phyloP scores from a whole-genome alignment of 176 grass and related monocot genomes.

The Juncus inflexus region DNA sequence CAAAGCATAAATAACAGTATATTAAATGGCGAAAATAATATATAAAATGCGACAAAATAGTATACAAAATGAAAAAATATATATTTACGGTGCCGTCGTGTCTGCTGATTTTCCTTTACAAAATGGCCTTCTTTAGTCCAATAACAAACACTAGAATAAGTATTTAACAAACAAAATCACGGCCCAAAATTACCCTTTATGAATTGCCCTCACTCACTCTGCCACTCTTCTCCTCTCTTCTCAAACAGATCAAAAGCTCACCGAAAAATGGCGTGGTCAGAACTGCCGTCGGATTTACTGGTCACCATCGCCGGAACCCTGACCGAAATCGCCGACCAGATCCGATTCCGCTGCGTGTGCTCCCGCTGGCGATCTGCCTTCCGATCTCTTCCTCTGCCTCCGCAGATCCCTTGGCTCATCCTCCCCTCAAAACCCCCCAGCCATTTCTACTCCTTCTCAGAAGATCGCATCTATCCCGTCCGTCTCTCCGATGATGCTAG shows the following conservation, averaged over 20 bases:
- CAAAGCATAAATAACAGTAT: too few species aligned
- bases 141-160: too few species aligned
- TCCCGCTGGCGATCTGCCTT: constrained; percentile 41
- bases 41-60: too few species aligned
- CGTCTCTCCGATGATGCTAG: background rate
- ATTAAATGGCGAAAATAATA: too few species aligned
- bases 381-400: constrained; percentile 20
- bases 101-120: too few species aligned
- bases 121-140: too few species aligned
- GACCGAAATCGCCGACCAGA: constrained; percentile 45
- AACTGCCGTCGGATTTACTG: background rate
- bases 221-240: background rate
- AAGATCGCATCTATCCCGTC: constrained; percentile 41
- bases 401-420: constrained; percentile 42
- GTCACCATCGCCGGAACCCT: constrained; percentile 20
- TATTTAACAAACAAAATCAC: too few species aligned
- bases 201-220: too few species aligned
- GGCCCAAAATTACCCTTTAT: too few species aligned
- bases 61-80: too few species aligned
- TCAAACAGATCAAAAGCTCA: background rate
- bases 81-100: too few species aligned
- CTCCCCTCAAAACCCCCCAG: constrained; percentile 28
- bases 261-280: background rate
- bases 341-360: constrained; percentile 51
- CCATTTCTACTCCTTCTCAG: constrained; percentile 42